phyloP scores from a whole-genome alignment of 176 grass and related monocot species.

The Rhynchospora tenuis region DNA sequence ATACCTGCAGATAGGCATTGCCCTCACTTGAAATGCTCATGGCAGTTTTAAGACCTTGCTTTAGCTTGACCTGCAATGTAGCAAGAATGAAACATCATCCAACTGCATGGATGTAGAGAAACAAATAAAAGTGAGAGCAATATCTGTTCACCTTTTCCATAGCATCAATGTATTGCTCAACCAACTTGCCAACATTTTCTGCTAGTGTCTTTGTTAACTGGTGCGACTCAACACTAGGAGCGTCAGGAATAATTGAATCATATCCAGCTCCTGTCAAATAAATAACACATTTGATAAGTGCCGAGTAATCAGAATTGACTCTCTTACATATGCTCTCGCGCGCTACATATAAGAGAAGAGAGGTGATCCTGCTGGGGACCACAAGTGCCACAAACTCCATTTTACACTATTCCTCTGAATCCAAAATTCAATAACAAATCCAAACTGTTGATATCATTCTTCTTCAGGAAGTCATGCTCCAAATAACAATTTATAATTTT shows the following conservation, averaged over 20 bases:
- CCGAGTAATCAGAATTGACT: background rate
- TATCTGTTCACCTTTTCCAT: constrained; percentile 71
- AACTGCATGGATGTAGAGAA: constrained; percentile 8
- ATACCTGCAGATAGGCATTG: constrained; percentile 90
- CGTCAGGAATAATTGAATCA: constrained; percentile 62
- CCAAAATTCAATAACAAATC: background rate
- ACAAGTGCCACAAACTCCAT: background rate
- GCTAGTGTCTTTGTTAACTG: constrained; percentile 41
- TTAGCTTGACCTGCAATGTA: constrained; percentile 72
- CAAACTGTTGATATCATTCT: background rate
- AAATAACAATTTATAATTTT: background rate
- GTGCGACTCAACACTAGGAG: constrained; percentile 47
- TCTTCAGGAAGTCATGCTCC: background rate
- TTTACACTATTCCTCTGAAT: background rate
- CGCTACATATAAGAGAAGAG: background rate
- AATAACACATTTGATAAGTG: background rate
- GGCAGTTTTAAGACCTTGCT: constrained; percentile 82
- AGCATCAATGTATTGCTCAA: constrained; percentile 84
- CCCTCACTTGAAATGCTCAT: constrained; percentile 93
- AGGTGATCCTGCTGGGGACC: background rate
- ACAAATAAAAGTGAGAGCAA: background rate
- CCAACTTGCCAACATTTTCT: constrained; percentile 73
- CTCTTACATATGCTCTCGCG: background rate
- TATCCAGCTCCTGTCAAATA: constrained; percentile 65
- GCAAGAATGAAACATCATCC: constrained; percentile 1